phyloP scores from a whole-genome alignment of 176 grass and related monocot species.

The Raddia distichophylla region DNA sequence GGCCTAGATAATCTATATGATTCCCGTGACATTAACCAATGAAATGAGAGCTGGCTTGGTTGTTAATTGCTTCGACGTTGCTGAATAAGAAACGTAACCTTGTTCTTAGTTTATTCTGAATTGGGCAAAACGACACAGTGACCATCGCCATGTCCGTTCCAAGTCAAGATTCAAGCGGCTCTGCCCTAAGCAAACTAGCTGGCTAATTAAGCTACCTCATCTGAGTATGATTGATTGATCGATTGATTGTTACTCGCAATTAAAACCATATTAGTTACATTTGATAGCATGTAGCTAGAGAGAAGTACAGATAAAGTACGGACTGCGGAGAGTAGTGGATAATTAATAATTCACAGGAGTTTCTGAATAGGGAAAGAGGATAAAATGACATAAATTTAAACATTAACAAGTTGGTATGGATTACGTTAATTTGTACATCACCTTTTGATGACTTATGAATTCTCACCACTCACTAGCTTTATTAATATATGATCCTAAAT shows the following conservation, averaged over 20 bases:
- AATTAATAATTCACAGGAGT: no score
- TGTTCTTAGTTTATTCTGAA: constrained; percentile 26
- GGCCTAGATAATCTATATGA: constrained; percentile 8
- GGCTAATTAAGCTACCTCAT: background rate
- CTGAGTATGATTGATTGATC: background rate
- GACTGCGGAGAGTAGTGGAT: no score
- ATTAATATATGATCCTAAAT: no score
- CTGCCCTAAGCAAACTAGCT: background rate
- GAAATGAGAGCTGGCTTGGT: background rate
- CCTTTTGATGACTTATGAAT: no score
- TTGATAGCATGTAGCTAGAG: no score
- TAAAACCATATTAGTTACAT: no score
- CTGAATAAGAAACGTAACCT: background rate
- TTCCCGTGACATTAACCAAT: background rate
- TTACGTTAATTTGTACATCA: no score
- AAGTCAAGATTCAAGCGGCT: background rate
- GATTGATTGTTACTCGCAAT: background rate
- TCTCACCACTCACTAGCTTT: no score
- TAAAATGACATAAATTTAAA: no score
- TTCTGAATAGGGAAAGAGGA: no score
- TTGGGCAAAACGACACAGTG: constrained; percentile 10
- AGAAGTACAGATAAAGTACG: no score
- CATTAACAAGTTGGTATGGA: no score
- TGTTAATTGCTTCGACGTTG: background rate
- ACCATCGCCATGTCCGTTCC: background rate